phyloP scores from a whole-genome alignment of 352 stramenopile genomes.

The Phytophthora citricola region DNA sequence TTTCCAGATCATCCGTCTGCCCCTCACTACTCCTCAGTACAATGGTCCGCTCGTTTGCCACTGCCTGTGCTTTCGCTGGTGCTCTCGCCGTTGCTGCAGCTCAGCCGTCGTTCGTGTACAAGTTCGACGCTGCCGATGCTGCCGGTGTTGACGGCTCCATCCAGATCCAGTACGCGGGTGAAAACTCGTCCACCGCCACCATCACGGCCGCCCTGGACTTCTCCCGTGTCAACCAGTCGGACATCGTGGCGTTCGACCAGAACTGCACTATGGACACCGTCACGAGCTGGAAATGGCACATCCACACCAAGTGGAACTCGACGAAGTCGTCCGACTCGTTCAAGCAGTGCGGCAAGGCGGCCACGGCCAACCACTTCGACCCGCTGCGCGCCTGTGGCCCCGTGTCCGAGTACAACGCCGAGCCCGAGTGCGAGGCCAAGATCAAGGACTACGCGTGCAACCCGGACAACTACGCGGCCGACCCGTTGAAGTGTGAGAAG shows the following conservation, averaged over 20 bases:
- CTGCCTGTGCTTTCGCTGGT: constrained; percentile 16
- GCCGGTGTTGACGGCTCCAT: constrained; percentile 46
- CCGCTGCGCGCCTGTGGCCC: constrained; percentile 49
- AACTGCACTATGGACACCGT: constrained; percentile 45
- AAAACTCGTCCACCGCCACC: constrained; percentile 32
- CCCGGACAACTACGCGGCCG: constrained; percentile 41
- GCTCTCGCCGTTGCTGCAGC: constrained; percentile 15
- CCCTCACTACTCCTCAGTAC: constrained; percentile 26
- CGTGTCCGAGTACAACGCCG: constrained; percentile 47
- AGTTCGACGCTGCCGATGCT: constrained; percentile 41
- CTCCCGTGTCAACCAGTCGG: constrained; percentile 25
- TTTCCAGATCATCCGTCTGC: constrained; percentile 49
- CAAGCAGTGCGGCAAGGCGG: constrained; percentile 45
- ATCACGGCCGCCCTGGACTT: constrained; percentile 54
- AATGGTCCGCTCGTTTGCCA: constrained; percentile 18
- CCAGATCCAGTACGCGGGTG: constrained; percentile 41
- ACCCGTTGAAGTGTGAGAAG: constrained; percentile 55
- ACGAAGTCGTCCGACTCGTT: constrained; percentile 42
- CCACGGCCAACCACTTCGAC: constrained; percentile 63
- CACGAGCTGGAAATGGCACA: constrained; percentile 60
- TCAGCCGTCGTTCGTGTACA: constrained; percentile 45
- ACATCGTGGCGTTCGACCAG: constrained; percentile 35
- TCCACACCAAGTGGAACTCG: constrained; percentile 57
- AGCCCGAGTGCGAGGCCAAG: constrained; percentile 33
- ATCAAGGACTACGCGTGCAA: constrained; percentile 50